Conservation (phyloP, 192 early-diverging fungal genomes). For the Obelidium mucronatum region DNA sequence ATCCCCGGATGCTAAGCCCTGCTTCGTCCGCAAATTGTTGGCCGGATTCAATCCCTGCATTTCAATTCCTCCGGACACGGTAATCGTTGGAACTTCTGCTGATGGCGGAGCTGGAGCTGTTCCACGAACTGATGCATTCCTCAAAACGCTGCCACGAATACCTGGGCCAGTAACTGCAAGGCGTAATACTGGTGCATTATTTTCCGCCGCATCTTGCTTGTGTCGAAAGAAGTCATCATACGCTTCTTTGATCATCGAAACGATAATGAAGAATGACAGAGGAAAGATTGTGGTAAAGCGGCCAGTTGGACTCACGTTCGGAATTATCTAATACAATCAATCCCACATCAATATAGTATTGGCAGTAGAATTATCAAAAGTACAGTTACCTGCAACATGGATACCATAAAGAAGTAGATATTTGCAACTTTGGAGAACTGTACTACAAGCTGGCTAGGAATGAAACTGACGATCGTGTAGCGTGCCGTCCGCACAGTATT, state of each 20-base stretch:
- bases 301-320: conserved; percentile 78
- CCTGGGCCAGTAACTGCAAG: neutral
- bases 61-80: neutral
- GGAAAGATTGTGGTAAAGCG: conserved; percentile 81
- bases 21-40: neutral
- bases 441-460: conserved; percentile 68
- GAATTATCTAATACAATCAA: conserved; percentile 43
- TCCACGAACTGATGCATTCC: neutral
- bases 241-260: conserved; percentile 72
- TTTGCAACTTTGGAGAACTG: conserved; percentile 78
- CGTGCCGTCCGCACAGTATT: conserved; percentile 71
- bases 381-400: conserved; percentile 78
- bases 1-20: neutral
- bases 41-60: neutral
- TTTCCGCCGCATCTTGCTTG: conserved; percentile 42
- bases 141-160: neutral
- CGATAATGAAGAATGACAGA: conserved; percentile 73
- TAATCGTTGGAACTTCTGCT: neutral
- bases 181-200: conserved; percentile 37
- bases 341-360: neutral
- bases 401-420: conserved; percentile 82
- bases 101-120: neutral
- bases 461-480: conserved; percentile 63
- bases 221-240: conserved; percentile 55
- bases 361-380: neutral